Conservation (phyloP, 495 filamentous ascomycete species). For the Trichoderma virens region DNA sequence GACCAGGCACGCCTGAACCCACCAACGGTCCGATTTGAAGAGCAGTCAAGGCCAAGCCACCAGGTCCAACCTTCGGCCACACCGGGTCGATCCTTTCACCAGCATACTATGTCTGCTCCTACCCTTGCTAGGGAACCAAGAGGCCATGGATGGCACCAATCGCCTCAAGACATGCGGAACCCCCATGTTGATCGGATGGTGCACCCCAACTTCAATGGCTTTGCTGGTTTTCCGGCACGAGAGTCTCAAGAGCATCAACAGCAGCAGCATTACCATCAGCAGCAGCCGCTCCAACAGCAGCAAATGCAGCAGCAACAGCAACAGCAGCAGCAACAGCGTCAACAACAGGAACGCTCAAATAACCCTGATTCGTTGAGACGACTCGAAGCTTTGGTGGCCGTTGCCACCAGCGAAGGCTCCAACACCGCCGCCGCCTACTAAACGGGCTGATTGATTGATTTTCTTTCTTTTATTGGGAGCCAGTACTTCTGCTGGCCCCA, state of each 20-base stretch:
- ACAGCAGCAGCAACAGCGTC: constrained; percentile 11
- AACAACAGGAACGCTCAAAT: constrained; percentile 17
- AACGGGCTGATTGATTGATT: background rate
- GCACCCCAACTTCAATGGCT: constrained; percentile 39
- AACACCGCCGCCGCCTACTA: constrained; percentile 43
- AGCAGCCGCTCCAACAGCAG: constrained; percentile 16
- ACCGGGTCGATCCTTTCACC: constrained; percentile 20
- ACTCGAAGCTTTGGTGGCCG: constrained; percentile 79
- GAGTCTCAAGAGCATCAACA: constrained; percentile 13
- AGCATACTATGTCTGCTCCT: constrained; percentile 45
- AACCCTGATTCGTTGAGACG: constrained; percentile 48
- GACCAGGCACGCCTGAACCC: constrained; percentile 32
- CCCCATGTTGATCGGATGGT: constrained; percentile 39
- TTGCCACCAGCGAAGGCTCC: constrained; percentile 76
- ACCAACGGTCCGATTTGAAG: constrained; percentile 40
- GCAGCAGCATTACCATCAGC: constrained; percentile 1
- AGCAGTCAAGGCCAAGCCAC: constrained; percentile 20
- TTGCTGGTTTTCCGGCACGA: constrained; percentile 36
- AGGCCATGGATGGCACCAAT: constrained; percentile 51
- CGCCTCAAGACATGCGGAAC: constrained; percentile 28
- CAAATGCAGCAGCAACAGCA: constrained; percentile 13
- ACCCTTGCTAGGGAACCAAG: constrained; percentile 46
- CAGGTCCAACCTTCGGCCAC: constrained; percentile 3
- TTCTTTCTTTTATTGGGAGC: background rate
- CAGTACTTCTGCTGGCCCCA: background rate